These are phyloP conservation scores for Friedmanniomyces endolithicus DNA, from an alignment of 495 filamentous ascomycete genomes.

Conservation along the genomic window DNA sequence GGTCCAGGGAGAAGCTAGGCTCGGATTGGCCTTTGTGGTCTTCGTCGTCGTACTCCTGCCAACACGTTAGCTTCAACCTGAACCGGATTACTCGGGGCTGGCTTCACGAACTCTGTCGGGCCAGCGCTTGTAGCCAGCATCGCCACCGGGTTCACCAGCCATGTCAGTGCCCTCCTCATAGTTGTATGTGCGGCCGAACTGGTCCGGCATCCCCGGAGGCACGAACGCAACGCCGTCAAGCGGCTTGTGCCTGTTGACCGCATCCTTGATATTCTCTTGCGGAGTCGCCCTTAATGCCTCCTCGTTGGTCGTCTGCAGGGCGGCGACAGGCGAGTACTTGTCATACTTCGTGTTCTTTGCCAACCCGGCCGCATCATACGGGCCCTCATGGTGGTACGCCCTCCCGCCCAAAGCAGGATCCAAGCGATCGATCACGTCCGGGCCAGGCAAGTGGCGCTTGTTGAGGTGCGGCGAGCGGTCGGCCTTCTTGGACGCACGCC, in stretches of 20 bases:
- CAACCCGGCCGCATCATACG: slow-evolving; percentile 72
- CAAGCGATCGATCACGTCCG: slow-evolving; percentile 72
- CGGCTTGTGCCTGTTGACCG: slow-evolving; percentile 61
- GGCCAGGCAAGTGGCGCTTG: slow-evolving; percentile 49
- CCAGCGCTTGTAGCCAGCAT: slow-evolving; percentile 57
- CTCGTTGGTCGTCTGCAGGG: slow-evolving; percentile 57
- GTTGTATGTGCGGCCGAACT: slow-evolving; percentile 52
- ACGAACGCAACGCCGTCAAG: slow-evolving; percentile 70
- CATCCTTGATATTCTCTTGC: slow-evolving; percentile 61
- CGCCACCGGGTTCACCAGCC: slow-evolving; percentile 53
- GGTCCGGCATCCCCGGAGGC: slow-evolving; percentile 57
- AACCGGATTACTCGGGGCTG: not conserved
- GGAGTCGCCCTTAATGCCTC: slow-evolving; percentile 79
- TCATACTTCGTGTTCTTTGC: slow-evolving; percentile 51
- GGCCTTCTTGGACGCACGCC: slow-evolving; percentile 45
- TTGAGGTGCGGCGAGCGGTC: slow-evolving; percentile 50
- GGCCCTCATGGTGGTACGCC: slow-evolving; percentile 81
- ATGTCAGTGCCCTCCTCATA: slow-evolving; percentile 82
- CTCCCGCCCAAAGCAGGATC: slow-evolving; percentile 46
- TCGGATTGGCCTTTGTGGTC: slow-evolving; percentile 75
- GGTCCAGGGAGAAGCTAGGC: slow-evolving; percentile 57
- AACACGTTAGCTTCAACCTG: not conserved
- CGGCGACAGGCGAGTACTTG: slow-evolving; percentile 59
- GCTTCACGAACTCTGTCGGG: slow-evolving; percentile 45
- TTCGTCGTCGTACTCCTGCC: slow-evolving; percentile 52